These are phyloP conservation scores for Boletus speciosus DNA, from an alignment of 768 basidiomycete species.

Conservation along the genomic window DNA sequence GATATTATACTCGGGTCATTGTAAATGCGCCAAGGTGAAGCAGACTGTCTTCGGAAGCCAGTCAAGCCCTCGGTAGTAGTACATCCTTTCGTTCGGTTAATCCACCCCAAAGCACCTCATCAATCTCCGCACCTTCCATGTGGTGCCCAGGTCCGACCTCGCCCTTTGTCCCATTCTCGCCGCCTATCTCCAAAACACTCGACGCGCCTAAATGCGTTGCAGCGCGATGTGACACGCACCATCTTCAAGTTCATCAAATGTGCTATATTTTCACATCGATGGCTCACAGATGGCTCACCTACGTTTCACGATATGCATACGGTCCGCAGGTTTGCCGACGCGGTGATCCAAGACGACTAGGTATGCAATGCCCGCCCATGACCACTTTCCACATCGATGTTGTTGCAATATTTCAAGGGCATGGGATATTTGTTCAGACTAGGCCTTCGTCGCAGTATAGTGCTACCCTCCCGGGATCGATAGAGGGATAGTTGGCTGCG, in stretches of 20 bases:
- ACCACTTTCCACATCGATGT: not conserved
- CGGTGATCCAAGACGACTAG: slow-evolving; percentile 1
- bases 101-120: slow-evolving; percentile 6
- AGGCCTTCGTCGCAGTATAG: slow-evolving; percentile 3
- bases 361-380: not conserved
- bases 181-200: slow-evolving; percentile 4
- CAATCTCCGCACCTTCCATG: slow-evolving; percentile 4
- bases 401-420: not conserved
- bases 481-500: slow-evolving; percentile 8
- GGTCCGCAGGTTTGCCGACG: not conserved
- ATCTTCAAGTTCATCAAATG: slow-evolving; percentile 8
- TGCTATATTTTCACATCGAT: slow-evolving; percentile 15
- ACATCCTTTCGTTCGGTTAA: not conserved
- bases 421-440: slow-evolving; percentile 6
- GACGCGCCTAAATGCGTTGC: not conserved
- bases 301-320: slow-evolving; percentile 7
- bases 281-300: slow-evolving; percentile 10
- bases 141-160: not conserved
- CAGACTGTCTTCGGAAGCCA: no score
- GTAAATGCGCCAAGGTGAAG: not conserved
- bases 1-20: not conserved
- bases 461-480: slow-evolving; percentile 5
- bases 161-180: no score
- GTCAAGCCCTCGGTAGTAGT: not conserved
- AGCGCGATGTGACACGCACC: not conserved